Percentiles rank a stretch among this genome's conserved stretches.
Conservation (phyloP, 1,139 yeast genomes). For the Tardiomyces depauwii region DNA sequence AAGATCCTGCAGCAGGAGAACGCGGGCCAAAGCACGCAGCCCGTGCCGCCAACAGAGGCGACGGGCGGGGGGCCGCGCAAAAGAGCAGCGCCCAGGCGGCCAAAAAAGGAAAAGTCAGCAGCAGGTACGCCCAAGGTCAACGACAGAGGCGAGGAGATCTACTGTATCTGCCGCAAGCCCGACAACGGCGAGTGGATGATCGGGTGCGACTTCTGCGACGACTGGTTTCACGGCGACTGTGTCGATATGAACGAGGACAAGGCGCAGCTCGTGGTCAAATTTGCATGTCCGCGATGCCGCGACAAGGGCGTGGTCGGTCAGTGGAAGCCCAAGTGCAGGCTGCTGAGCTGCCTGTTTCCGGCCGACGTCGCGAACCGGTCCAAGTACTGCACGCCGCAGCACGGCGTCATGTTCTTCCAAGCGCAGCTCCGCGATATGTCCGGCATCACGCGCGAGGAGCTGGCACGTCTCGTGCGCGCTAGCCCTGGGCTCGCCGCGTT, state of each 20-base stretch:
- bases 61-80: background rate
- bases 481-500: background rate
- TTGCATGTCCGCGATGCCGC: conserved; percentile 66
- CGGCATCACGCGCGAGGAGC: background rate
- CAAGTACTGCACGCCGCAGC: conserved; percentile 68
- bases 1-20: background rate
- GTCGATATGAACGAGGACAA: conserved; percentile 47
- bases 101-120: background rate
- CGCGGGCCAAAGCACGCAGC: background rate
- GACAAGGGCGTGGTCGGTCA: conserved; percentile 33
- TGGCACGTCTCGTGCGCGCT: background rate
- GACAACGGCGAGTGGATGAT: conserved; percentile 78
- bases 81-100: background rate
- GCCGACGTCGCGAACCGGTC: conserved; percentile 30
- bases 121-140: background rate
- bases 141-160: conserved; percentile 41
- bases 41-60: background rate
- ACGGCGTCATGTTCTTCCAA: conserved; percentile 37
- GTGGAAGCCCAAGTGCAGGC: conserved; percentile 73
- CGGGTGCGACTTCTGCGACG: conserved; percentile 91
- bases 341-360: conserved; percentile 49
- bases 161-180: conserved; percentile 68
- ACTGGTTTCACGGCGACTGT: conserved; percentile 86
- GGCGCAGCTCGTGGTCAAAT: conserved; percentile 50
- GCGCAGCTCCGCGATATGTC: background rate